Base-by-base conservation (phyloP, 306 rosid genomes). In the Biancaea sappan region DNA sequence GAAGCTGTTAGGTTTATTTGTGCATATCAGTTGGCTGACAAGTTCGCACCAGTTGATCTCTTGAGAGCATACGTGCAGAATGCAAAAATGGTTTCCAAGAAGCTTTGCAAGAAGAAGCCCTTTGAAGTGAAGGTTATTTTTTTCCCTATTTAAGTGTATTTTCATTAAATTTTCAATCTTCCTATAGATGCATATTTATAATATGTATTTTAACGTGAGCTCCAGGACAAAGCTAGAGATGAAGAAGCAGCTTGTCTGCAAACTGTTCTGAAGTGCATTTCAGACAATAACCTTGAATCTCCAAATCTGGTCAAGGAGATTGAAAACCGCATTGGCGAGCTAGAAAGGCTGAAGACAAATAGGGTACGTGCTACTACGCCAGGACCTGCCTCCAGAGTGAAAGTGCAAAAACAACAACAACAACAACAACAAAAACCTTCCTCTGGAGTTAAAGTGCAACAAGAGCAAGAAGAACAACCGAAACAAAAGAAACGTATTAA, bases 1-100 rank as follows among this genome's bases (percentile, higher is more conserved):
- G 84, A 69, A 80, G 95, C 94, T 67, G 82, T 87, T 32, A 82
- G 84, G 78, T 86, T 85, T 77, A 65, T 84, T 46, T 88, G 81
- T 50, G 77, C 86, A 48, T 86, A 80, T 58, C 71, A 84, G 58
- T 80, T 89, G 84, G 54, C 73, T 26, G 78, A 53, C 81, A 73
- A 77, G 73, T 77, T 87, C 77, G 32, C 72, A 19, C 88, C 91
- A 3, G 76, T 43, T 44, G 78, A 31, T 24, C 72, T 86, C 52
- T 74, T 89, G 53, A 72, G 48, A 9, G 69, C 71, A 34, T 21
- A 81, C 35, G 21, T 86, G 66, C 40, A 19, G 32, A 63, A 69
- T 57, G 77, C 8, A 40, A 46, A 29, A 35, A 7, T 0, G 22
- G 4, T 5, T 22, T 56, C 37, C 24, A 4, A 43, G 57, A 66